A percentile compares a stretch with the other conserved stretches of the same genome.
Conservation (phyloP, 1,284 basidiomycete species). For the Cryptococcus amylolentus region DNA sequence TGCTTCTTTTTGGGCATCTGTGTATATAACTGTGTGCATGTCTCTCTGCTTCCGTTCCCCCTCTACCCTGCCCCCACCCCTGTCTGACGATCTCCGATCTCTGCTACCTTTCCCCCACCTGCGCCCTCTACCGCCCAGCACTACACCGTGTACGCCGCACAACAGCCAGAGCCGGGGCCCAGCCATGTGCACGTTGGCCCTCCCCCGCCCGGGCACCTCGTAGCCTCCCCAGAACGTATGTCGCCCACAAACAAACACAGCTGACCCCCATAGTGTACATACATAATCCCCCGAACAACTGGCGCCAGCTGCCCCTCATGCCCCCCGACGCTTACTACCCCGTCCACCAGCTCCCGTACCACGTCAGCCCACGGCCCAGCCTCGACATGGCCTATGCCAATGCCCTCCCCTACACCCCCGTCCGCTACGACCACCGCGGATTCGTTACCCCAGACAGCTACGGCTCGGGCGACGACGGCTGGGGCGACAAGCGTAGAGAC, state of each 20-base stretch:
- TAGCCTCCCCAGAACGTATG: too few relatives aligned
- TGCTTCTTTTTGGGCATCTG: too few relatives aligned
- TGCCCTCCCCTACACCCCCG: neutral
- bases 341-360: neutral
- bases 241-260: too few relatives aligned
- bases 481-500: neutral
- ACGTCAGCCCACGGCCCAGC: neutral
- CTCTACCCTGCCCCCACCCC: neutral
- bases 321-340: neutral
- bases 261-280: too few relatives aligned
- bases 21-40: neutral
- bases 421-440: neutral
- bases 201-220: too few relatives aligned
- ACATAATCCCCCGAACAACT: too few relatives aligned
- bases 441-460: neutral
- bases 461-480: neutral
- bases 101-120: neutral
- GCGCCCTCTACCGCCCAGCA: neutral
- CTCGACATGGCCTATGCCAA: neutral
- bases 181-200: too few relatives aligned
- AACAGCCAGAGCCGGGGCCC: neutral
- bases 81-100: neutral
- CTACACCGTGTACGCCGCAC: neutral
- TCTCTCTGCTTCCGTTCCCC: neutral
- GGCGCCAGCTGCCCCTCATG: neutral